Evolutionary conservation across 805 yeast species (phyloP), one percentile per base, ranked within the genome.

Genomic region (Suhomyces sp.): DNA sequence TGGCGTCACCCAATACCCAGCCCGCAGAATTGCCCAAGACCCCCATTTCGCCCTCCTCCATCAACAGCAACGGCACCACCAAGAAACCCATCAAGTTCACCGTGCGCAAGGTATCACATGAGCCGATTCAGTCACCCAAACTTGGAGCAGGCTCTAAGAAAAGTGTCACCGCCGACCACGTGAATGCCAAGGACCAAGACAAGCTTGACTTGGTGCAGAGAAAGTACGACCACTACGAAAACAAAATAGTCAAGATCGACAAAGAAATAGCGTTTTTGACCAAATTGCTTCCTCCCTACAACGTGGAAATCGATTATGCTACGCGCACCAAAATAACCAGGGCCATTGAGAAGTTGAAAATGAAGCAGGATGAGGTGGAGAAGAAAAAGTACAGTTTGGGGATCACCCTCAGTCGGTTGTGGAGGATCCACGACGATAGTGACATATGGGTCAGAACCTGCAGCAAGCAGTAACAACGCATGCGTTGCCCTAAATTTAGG

Each of bases 311-410:
- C 13, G 79, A 75, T 56, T 75, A 74, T 49, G 67, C 68, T 17
- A 74, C 79, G 9, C 61, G 79, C 47, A 61, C 60, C 31, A 75
- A 75, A 60, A 74, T 75, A 44, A 67, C 64, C 22, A 67, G 65
- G 46, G 78, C 78, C 17, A 72, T 75, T 27, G 74, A 71, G 33
- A 74, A 72, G 57, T 65, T 75, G 54, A 57, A 61, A 19, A 66
- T 63, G 67, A 74, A 71, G 56, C 70, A 67, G 51, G 80, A 75
- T 57, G 79, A 75, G 54, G 56, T 74, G 41, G 73, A 68, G 46
- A 74, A 72, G 66, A 71, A 70, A 54, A 73, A 71, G 61, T 73
- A 75, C 55, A 63, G 65, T 36, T 63, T 74, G 56, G 80, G 80
- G 0, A 74, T 74, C 35, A 64, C 73, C 26, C 67, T 75, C 38